These are phyloP conservation scores for Leptodontidium sp. DNA, from an alignment of 2,329 filamentous ascomycete species.

Conservation along the genomic window DNA sequence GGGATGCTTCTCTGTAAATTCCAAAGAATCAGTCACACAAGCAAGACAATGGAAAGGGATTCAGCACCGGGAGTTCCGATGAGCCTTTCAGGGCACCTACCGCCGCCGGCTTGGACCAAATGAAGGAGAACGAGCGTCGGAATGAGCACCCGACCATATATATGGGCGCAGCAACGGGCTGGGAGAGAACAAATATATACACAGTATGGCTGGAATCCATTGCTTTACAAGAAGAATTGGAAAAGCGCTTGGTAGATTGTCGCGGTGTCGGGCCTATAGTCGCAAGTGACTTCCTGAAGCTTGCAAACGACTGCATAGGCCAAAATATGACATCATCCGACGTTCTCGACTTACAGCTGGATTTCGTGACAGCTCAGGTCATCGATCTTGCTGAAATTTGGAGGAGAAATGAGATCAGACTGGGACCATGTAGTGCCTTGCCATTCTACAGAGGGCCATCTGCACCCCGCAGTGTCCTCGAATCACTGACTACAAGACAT, in stretches of 20 bases:
- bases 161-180: background rate
- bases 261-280: background rate
- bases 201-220: background rate
- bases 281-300: background rate
- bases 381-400: background rate
- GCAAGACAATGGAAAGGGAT: background rate
- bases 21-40: background rate
- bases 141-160: background rate
- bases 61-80: background rate
- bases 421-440: background rate
- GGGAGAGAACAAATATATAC: background rate
- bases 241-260: background rate
- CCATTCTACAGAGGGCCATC: background rate
- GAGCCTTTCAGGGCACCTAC: background rate
- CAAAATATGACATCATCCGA: background rate
- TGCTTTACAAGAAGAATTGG: background rate
- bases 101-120: too few relatives aligned
- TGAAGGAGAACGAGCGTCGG: too few relatives aligned
- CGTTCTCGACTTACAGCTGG: background rate
- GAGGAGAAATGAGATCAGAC: background rate
- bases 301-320: background rate
- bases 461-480: background rate
- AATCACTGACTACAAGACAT: background rate
- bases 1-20: constrained; percentile 3
- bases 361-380: background rate